Evolutionary conservation across 2,329 filamentous ascomycete species (phyloP), one percentile per base, ranked within the genome.

Genomic region (Alternaria brassicicola): DNA sequence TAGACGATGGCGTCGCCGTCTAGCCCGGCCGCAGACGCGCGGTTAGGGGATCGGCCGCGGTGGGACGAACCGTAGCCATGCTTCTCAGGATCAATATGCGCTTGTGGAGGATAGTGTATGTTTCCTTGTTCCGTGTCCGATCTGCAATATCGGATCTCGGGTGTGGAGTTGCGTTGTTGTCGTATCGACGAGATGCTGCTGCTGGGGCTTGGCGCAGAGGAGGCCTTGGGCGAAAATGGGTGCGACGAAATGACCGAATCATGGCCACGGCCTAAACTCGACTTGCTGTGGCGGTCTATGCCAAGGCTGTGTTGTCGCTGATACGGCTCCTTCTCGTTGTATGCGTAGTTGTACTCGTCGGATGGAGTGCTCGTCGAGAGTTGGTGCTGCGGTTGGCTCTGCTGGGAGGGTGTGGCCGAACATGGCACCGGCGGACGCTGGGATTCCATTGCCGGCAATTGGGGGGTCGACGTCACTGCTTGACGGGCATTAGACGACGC

Each of bases 181-280:
- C 50, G 59, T 25, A 57, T 62, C 39, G 68, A 72, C 30, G 70
- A 70, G 64, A 73, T 66, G 70, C 72, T 73, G 68, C 71, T 73
- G 67, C 58, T 54, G 42, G 70, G 71, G 66, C 75, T 77, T 65
- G 74, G 72, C 65, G 73, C 67, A 30, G 67, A 70, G 13, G 69
- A 71, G 25, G 62, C 52, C 57, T 73, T 74, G 39, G 73, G 74
- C 48, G 73, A 76, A 52, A 75, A 73, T 19, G 73, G 74, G 46
- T 74, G 68, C 38, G 76, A 77, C 38, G 76, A 77, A 59, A 78
- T 75, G 65, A 78, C 74, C 23, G 75, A 77, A 61, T 78, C 76
- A 61, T 74, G 76, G 10, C 62, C 63, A 41, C 61, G 69, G 59
- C 62, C 63, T 38, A 57, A 58, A 59, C 65, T 68, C 36, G 65